A percentile compares a stretch with the other conserved stretches of the same genome.
Conservation (phyloP, 306 rosid genomes). For the Medicago lupulina region DNA sequence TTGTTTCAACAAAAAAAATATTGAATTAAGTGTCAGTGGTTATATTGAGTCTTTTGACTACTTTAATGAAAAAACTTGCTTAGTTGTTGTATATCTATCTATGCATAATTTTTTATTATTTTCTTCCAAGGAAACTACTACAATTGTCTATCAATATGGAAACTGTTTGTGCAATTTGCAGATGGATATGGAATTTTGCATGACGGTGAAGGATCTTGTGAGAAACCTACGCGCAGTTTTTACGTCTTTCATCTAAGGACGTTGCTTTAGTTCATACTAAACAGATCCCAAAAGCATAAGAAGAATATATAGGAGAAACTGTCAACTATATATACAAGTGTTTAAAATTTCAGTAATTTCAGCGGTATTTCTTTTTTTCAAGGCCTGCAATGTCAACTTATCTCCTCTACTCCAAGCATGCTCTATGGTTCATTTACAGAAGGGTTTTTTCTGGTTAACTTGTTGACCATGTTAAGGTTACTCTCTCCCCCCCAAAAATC, state of each 20-base stretch:
- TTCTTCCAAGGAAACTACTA: too few species aligned
- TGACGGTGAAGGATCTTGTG: slow-evolving; percentile 72
- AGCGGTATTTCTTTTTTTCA: slow-evolving; percentile 22
- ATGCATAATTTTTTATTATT: too few species aligned
- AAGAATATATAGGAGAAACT: slow-evolving; percentile 36
- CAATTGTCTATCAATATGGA: too few species aligned
- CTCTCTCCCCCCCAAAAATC: slow-evolving; percentile 37
- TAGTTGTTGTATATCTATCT: too few species aligned
- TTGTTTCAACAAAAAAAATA: too few species aligned
- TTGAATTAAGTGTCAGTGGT: too few species aligned
- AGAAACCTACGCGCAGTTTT: slow-evolving; percentile 71
- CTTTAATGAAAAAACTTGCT: too few species aligned
- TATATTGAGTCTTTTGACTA: too few species aligned
- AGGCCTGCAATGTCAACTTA: slow-evolving; percentile 46
- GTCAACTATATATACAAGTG: slow-evolving; percentile 4
- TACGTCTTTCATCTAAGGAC: slow-evolving; percentile 52
- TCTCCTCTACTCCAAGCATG: slow-evolving; percentile 47
- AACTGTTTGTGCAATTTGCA: slow-evolving; percentile 45
- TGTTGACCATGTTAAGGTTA: slow-evolving; percentile 56
- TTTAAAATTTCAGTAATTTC: slow-evolving; percentile 41
- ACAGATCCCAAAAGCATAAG: slow-evolving; percentile 38
- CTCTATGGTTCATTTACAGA: slow-evolving; percentile 55
- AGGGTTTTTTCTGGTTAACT: slow-evolving; percentile 57
- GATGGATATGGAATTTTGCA: slow-evolving; percentile 73
- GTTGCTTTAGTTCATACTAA: slow-evolving; percentile 22